Evolutionary conservation across 345 rosid genomes (phyloP).

Genomic region (Sonneratia caseolaris): DNA sequence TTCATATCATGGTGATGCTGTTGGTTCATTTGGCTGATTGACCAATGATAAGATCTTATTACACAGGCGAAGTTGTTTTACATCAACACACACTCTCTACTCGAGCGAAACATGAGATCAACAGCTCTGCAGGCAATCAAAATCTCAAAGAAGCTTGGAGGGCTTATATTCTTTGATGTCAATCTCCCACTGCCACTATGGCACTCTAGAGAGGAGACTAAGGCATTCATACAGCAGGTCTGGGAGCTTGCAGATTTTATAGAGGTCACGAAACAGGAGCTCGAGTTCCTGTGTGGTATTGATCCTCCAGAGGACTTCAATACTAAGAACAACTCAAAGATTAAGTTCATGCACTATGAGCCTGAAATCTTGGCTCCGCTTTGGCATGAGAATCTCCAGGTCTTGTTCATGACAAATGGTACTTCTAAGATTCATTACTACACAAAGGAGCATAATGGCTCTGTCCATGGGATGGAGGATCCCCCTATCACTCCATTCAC

Average conservation of each 20-base stretch:
- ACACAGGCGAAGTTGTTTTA: slow-evolving; percentile 82
- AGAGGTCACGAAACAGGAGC: slow-evolving; percentile 86
- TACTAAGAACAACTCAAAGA: slow-evolving; percentile 41
- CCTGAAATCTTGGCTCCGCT: slow-evolving; percentile 55
- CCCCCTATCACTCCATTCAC: slow-evolving; percentile 71
- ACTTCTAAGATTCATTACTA: slow-evolving; percentile 87
- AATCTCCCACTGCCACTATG: slow-evolving; percentile 82
- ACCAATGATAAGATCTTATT: not conserved
- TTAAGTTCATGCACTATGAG: slow-evolving; percentile 64
- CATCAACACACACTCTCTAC: slow-evolving; percentile 72
- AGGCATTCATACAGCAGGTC: slow-evolving; percentile 46
- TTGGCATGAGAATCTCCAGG: slow-evolving; percentile 76
- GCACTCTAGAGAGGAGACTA: slow-evolving; percentile 72
- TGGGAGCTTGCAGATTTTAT: slow-evolving; percentile 67
- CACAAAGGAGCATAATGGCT: slow-evolving; percentile 67
- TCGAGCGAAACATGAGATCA: slow-evolving; percentile 63
- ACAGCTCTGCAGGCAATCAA: slow-evolving; percentile 60
- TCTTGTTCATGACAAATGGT: slow-evolving; percentile 80
- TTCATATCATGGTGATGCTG: not conserved
- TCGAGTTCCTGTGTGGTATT: slow-evolving; percentile 76
- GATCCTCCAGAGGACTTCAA: slow-evolving; percentile 60
- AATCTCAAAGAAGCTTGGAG: slow-evolving; percentile 64
- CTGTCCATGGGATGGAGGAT: slow-evolving; percentile 74
- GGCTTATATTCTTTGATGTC: slow-evolving; percentile 61
- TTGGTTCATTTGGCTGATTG: not conserved